phyloP scores from a whole-genome alignment of 768 basidiomycete species.

The Hysterangium stoloniferum region DNA sequence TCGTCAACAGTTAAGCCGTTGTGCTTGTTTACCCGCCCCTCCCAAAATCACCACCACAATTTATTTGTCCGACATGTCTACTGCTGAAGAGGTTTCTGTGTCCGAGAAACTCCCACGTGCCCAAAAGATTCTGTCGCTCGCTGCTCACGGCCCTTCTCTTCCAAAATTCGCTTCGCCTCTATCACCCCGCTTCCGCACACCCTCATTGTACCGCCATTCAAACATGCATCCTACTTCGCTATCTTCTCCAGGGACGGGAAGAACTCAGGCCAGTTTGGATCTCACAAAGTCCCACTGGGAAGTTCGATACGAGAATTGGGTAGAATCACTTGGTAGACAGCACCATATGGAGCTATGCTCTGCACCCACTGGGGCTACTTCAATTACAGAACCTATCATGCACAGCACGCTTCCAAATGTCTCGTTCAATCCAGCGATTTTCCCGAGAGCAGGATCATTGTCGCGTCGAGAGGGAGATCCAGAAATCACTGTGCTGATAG shows the following conservation, averaged over 20 bases:
- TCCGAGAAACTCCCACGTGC: too few relatives aligned
- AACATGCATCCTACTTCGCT: neutral
- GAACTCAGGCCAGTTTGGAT: conserved; percentile 1
- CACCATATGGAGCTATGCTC: neutral
- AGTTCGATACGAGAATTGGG: conserved; percentile 7
- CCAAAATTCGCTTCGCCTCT: conserved; percentile 5
- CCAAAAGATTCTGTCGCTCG: conserved; percentile 6
- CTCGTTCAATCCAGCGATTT: conserved; percentile 3
- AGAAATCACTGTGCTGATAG: neutral
- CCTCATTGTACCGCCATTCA: neutral
- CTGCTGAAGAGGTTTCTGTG: too few relatives aligned
- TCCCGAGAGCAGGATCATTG: conserved; percentile 4
- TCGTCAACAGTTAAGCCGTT: too few relatives aligned
- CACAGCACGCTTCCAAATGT: neutral
- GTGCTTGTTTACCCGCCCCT: too few relatives aligned
- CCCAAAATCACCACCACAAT: too few relatives aligned
- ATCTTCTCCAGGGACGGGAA: conserved; percentile 1
- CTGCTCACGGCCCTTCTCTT: conserved; percentile 6
- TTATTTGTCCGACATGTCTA: too few relatives aligned
- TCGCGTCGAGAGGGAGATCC: neutral
- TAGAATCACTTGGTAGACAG: neutral
- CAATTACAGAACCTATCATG: neutral
- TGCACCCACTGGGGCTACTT: neutral
- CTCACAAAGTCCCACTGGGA: conserved; percentile 12
- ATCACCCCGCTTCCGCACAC: neutral